Evolutionary conservation across 148 eudicot genomes (phyloP).

Genomic region (Diospyros kaki): DNA sequence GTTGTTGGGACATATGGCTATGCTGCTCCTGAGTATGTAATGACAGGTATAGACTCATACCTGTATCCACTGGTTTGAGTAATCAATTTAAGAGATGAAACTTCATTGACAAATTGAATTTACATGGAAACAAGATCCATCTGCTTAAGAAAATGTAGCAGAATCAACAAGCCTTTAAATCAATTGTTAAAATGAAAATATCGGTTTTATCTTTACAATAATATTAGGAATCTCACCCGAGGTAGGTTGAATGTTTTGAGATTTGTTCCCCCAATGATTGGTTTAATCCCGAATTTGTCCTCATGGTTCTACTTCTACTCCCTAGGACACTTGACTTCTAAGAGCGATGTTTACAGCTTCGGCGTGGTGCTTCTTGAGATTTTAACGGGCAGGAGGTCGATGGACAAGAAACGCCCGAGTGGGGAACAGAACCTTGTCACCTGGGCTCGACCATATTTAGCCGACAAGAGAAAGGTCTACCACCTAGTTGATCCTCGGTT

Average conservation of each 20-base stretch:
- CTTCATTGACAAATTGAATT: background rate
- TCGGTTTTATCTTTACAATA: background rate
- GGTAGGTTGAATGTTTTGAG: background rate
- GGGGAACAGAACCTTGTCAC: constrained; percentile 88
- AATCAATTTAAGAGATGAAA: background rate
- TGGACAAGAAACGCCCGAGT: constrained; percentile 94
- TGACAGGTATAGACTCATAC: constrained; percentile 66
- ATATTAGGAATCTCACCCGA: background rate
- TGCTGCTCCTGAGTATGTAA: constrained; percentile 98
- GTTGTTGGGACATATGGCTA: constrained; percentile 98
- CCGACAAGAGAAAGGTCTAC: constrained; percentile 67
- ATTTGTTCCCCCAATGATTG: background rate
- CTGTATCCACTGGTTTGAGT: background rate
- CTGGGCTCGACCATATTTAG: constrained; percentile 84
- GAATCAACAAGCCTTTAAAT: background rate
- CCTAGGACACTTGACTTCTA: constrained; percentile 88
- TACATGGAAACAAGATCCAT: background rate
- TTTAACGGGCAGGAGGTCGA: constrained; percentile 78
- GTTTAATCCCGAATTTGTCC: background rate
- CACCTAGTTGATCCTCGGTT: constrained; percentile 86
- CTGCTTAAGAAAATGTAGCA: background rate
- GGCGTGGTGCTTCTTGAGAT: constrained; percentile 94
- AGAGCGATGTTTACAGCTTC: constrained; percentile 92
- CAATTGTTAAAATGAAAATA: background rate
- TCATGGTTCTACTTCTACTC: too few species aligned